Evolutionary conservation across 2,329 filamentous ascomycete genomes (phyloP).

Genomic region (Colletotrichum aenigma): DNA sequence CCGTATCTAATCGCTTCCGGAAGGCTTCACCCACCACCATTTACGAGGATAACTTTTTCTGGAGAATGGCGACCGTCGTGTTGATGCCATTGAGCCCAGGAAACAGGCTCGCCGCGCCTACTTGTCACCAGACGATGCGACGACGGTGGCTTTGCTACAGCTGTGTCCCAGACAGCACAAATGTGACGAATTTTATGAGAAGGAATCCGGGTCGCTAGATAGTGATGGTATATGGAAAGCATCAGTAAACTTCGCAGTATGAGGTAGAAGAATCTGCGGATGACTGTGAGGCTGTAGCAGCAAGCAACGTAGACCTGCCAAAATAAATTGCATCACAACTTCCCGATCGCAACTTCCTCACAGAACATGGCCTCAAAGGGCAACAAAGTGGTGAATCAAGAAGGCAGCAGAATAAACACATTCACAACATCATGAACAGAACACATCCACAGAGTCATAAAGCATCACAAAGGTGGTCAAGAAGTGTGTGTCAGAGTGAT

Average conservation of each 20-base stretch:
- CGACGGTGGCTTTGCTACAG: neutral
- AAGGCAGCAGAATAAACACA: neutral
- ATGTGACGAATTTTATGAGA: neutral
- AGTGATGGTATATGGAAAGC: neutral
- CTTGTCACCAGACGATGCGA: neutral
- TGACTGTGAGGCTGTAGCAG: neutral
- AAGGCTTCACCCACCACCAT: slow-evolving; percentile 41
- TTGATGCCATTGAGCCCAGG: neutral
- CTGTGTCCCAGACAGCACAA: neutral
- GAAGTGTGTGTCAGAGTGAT: neutral
- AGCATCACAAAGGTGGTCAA: neutral
- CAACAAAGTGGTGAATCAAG: neutral
- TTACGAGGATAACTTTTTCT: slow-evolving; percentile 49
- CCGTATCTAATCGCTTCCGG: slow-evolving; percentile 38
- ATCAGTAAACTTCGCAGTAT: neutral
- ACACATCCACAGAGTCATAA: neutral
- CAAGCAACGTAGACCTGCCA: neutral
- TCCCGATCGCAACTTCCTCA: neutral
- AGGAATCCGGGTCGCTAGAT: neutral
- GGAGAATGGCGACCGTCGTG: neutral
- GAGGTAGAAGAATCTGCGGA: neutral
- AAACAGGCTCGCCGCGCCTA: neutral
- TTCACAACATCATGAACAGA: neutral
- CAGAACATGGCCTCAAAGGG: neutral
- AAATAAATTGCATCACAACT: neutral